Evolutionary conservation across 768 basidiomycete species (phyloP), one percentile per base, ranked within the genome.

Genomic region (Tulasnella sp.): DNA sequence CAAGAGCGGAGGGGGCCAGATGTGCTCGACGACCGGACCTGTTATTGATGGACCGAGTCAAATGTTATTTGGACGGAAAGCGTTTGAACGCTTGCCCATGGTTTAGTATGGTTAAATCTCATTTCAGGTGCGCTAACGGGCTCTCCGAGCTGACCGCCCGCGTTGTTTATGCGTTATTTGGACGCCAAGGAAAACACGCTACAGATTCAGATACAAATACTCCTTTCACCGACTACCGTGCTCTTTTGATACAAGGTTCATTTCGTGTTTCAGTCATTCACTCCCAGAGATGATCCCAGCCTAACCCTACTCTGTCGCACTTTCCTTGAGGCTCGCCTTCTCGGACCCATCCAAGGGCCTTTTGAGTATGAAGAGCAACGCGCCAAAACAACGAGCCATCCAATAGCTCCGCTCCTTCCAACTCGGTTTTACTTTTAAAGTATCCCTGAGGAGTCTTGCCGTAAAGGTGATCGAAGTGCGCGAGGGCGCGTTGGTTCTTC

Each of bases 381-480:
- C 91, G 85, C 51, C 91, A 80, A 81, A 93, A 93, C 73, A 93
- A 80, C n/a, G 88, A 88, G 11, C 91, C 91, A 82, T 92, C 91
- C 15, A 89, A 81, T 44, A 80, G 82, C 74, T 88, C 88, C 10
- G 86, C 86, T 23, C 88, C 90, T 16, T 85, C 84, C 57, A 91
- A 83, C 55, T 57, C 55, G 16, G 55, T 57, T 16, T 23, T 57
- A 26, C 55, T 16, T 74, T 89, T 6, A 39, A 51, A 76, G 85
- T 16, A 81, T 80, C 11, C 81, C 80, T 40, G 75, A 61, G 11
- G 75, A 51, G 37, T 75, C 15, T 61, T 61, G 9, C 74, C 73
- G 61, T 79, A 78, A 4, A 32, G 26, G 23, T 39, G 40, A 29
- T 40, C 75, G n/a, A 40, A 77, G 71, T 79, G 55, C 2, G 55